Percentiles rank a stretch among this genome's conserved stretches.
phyloP scores from a whole-genome alignment of 2,329 filamentous ascomycete species.

The Lecanosticta acicola region DNA sequence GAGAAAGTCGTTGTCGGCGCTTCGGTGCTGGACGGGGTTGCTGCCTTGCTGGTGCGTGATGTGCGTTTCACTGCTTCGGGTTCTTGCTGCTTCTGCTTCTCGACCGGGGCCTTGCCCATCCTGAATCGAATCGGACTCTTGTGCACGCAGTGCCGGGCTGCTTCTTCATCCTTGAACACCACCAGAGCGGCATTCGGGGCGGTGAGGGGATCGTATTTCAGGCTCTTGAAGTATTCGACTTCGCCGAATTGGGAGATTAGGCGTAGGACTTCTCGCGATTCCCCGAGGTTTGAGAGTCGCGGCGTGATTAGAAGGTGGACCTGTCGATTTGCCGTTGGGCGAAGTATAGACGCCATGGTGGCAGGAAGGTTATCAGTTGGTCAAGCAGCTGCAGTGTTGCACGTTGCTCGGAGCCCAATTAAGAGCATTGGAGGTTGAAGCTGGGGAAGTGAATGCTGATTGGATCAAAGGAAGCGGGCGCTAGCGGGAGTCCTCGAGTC shows the following conservation, averaged over 20 bases:
- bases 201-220: conserved; percentile 43
- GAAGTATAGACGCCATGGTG: conserved; percentile 17
- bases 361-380: no score
- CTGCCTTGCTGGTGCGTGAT: neutral
- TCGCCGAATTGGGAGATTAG: conserved; percentile 47
- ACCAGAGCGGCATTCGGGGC: conserved; percentile 41
- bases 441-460: no score
- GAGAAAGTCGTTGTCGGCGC: neutral
- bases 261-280: conserved; percentile 46
- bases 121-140: conserved; percentile 45
- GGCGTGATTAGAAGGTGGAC: conserved; percentile 46
- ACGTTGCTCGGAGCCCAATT: no score
- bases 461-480: no score
- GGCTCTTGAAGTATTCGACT: conserved; percentile 43
- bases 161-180: conserved; percentile 40
- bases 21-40: neutral
- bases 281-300: conserved; percentile 43
- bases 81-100: conserved; percentile 5
- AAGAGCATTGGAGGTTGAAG: no score
- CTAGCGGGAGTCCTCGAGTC: no score
- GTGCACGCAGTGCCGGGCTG: conserved; percentile 39
- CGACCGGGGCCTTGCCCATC: conserved; percentile 29
- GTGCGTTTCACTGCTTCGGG: no score
- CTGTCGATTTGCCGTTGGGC: conserved; percentile 37
- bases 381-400: no score